Evolutionary conservation across 352 stramenopile genomes (phyloP).

Genomic region (Phytophthora citrophthora): DNA sequence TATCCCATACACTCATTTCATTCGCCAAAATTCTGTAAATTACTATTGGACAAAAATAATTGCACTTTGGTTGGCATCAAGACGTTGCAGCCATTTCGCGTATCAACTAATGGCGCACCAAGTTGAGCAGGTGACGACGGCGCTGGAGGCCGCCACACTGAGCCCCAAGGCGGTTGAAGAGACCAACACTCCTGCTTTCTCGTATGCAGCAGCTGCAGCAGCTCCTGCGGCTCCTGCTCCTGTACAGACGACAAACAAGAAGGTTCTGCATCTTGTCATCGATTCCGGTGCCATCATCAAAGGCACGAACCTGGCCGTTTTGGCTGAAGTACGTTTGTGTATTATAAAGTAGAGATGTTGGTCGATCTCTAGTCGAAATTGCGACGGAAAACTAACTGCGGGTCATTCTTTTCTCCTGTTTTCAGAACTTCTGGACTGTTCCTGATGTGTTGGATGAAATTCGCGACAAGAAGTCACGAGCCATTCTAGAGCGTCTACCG

Average conservation of each 20-base stretch:
- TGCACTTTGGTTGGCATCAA: constrained; percentile 53
- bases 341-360: neutral
- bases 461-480: constrained; percentile 78
- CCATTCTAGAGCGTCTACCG: constrained; percentile 71
- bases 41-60: constrained; percentile 38
- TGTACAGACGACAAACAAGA: constrained; percentile 46
- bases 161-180: constrained; percentile 11
- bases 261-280: constrained; percentile 81
- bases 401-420: constrained; percentile 2
- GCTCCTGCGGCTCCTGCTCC: constrained; percentile 1
- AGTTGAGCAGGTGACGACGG: constrained; percentile 28
- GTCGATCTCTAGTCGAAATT: constrained; percentile 5
- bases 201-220: constrained; percentile 16
- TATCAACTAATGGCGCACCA: constrained; percentile 32
- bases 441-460: constrained; percentile 87
- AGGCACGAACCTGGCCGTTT: constrained; percentile 70
- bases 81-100: constrained; percentile 13
- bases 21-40: constrained; percentile 14
- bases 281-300: constrained; percentile 92
- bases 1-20: neutral
- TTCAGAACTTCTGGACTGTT: constrained; percentile 86
- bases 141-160: constrained; percentile 25
- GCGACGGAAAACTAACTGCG: constrained; percentile 7
- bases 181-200: neutral
- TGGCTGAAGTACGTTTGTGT: constrained; percentile 62